Evolutionary conservation across 805 yeast species (phyloP), one percentile per base, ranked within the genome.

Genomic region (Myxozyma lipomycoides): DNA sequence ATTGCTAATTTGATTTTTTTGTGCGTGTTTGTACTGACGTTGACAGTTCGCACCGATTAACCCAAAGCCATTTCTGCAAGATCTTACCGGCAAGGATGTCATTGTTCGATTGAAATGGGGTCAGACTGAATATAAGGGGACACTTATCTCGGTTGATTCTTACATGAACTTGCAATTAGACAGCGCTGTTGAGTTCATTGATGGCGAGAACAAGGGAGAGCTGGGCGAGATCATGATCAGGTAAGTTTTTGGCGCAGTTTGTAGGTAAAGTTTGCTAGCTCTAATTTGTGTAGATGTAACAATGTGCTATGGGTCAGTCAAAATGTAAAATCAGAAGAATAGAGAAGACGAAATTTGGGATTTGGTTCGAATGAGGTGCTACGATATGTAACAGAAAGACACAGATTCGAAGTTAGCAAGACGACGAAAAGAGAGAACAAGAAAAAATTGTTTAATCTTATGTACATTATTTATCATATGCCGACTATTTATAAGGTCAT

Each of bases 51-150:
- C 71, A 36, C 93, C 95, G 17, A 73, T 84, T 21, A 87, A 88
- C 62, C 97, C 97, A 15, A 89, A 86, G 65, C 96, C 96, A n/a
- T 93, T 82, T 61, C 73, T 93, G 42, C 82, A 82, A 55, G 82
- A 85, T 22, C 77, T 93, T 40, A 74, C 84, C n/a, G 82, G 83
- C 49, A 76, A 82, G 51, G 74, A 71, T 30, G 89, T 91, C 10
- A 70, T 82, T 10, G 91, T 93, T 19, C 79, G 89, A 50, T 76
- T 93, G 55, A 93, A 93, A 66, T 93, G 96, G 84, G 91, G 89
- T 63, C 78, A 78, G 58, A 85, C 95, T 9, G 95, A 89, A 66
- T 93, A 93, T 68, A 78, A 73, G 52, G 98, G 98, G 1, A 77
- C 67, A 19, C 74, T 93, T 40, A 69, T 82, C 3, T 81, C 95